Evolutionary conservation across 2,329 filamentous ascomycete genomes (phyloP), one percentile per base, ranked within the genome.

Genomic region (Meredithiella fracta): DNA sequence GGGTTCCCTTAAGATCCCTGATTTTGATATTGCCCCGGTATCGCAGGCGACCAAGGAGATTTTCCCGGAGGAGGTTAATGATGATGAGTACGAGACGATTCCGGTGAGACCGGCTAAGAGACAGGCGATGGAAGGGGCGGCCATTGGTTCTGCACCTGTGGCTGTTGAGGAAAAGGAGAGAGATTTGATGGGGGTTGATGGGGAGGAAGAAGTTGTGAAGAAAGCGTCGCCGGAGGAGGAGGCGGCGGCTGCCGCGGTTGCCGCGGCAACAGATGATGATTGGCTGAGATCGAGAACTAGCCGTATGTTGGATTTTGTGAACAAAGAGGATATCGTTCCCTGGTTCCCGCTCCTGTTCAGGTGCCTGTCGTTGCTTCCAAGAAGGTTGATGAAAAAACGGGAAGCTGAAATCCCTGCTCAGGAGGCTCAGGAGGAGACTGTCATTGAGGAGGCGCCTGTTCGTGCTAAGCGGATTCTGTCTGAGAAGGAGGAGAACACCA

Each of bases 231-330:
- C 50, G 23, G 31, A 17, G 8, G 44, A 53, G 11, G 23, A 53
- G 11, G 31, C 51, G 17, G 34, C 17, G 26, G 15, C 34, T 6
- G n/a, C 65, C 62, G 71, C 72, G 2, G 34, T 14, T 31, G 15
- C 34, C 3, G n/a, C 65, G 61, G 71, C 72, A 2, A 83, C 84
- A 22, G 89, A 96, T 69, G 81, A 83, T 59, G 90, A 97, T 68
- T 98, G 92, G 92, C 74, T 96, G 62, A 82, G 91, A 58, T 91
- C 86, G 60, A 81, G 86, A 62, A 97, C 90, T 14, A 96, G 83
- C 69, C 79, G 91, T 63, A 72, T 94, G 51, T 74, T 96, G 53
- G 92, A 91, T 66, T 73, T 97, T 26, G 74, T 90, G 55, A 87
- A 94, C 63, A 84, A 87, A 47, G 83, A 83, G 59, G 79, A 85